These are phyloP conservation scores for Prunus davidiana DNA, from an alignment of 306 rosid species.

Conservation along the genomic window DNA sequence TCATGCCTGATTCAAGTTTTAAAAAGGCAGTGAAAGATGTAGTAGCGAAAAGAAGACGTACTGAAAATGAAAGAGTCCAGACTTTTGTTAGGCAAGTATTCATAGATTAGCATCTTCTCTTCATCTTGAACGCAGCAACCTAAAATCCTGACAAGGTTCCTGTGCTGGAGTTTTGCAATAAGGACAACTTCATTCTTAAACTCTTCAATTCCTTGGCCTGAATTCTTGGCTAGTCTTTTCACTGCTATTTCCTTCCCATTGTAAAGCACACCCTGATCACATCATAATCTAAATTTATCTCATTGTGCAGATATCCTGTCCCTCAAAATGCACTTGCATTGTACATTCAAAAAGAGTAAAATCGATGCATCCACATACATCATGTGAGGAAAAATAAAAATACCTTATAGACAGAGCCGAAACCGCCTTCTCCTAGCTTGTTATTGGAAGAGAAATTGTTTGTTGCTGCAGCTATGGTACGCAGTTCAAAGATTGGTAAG, in stretches of 20 bases:
- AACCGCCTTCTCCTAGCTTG: constrained; percentile 67
- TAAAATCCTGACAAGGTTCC: constrained; percentile 60
- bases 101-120: constrained; percentile 61
- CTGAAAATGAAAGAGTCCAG: constrained; percentile 32
- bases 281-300: not conserved
- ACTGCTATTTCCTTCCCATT: constrained; percentile 27
- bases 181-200: constrained; percentile 58
- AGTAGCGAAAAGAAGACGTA: too few relatives aligned
- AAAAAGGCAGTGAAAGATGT: too few relatives aligned
- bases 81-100: constrained; percentile 56
- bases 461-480: constrained; percentile 46
- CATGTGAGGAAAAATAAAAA: not conserved
- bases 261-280: constrained; percentile 17
- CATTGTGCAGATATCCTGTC: not conserved
- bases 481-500: constrained; percentile 37
- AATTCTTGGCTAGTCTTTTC: constrained; percentile 50
- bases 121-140: constrained; percentile 48
- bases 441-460: constrained; percentile 40
- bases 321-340: too few relatives aligned
- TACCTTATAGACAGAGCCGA: constrained; percentile 62
- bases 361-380: too few relatives aligned
- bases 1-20: too few relatives aligned
- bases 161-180: constrained; percentile 66
- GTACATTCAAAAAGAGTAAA: too few relatives aligned
- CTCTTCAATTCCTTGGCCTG: constrained; percentile 58